Evolutionary conservation across 176 grass and related monocot species (phyloP), one percentile per base, ranked within the genome.

Genomic region (Eragrostis curvula): DNA sequence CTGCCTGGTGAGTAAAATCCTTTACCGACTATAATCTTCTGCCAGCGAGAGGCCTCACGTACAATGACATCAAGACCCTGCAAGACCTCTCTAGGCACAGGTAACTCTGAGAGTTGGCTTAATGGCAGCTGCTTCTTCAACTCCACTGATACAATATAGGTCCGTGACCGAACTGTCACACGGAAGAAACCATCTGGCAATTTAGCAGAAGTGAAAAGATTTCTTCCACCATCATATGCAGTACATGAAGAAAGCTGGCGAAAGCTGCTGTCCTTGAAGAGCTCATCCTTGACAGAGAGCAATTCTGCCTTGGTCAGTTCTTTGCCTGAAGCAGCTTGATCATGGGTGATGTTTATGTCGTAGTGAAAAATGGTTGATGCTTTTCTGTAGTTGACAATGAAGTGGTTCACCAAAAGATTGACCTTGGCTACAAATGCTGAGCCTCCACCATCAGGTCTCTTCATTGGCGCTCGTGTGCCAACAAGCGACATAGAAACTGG

Each of bases 21-120:
- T 60, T 56, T 78, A 51, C 87, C 87, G 51, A 86, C 51, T 13
- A 75, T 84, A 64, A 92, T 80, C 81, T 84, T 89, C 53, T 48
- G 36, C 84, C 78, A 80, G 32, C 30, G n/a, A 32, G 85, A 93
- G 40, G 87, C 87, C 72, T 85, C 84, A 10, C 88, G 78, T 40
- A 93, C 81, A 85, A 90, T 75, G 49, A 90, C 82, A 81, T 90
- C 86, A 80, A 93, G 78, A 42, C 77, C 88, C 44, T 93, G 85
- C 57, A 90, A 90, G 45, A 93, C 75, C 71, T 93, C 91, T 73
- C 88, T 79, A 66, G 85, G 85, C n/a, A 90, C 82, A 57, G 91
- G 81, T 29, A 83, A 64, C 43, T 87, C 73, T 6, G 69, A 85
- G 15, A 90, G 71, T 56, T 90, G 88, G 70, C 53, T 90, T 30